phyloP scores from a whole-genome alignment of 208 protist genomes.

The Acanthamoeba healyi region DNA sequence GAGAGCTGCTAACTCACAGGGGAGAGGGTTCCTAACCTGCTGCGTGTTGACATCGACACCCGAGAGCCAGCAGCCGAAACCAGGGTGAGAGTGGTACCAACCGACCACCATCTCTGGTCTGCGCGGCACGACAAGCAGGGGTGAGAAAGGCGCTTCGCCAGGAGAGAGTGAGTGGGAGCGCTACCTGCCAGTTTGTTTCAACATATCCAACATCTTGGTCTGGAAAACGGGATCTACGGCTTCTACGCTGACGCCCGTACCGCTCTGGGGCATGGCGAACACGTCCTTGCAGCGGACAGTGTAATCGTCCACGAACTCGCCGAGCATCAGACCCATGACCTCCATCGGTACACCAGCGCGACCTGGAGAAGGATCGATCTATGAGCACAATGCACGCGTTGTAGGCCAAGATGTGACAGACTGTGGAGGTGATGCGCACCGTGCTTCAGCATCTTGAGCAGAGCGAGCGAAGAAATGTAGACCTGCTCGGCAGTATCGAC shows the following conservation, averaged over 20 bases:
- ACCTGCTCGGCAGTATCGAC: constrained; percentile 99
- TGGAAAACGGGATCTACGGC: constrained; percentile 99
- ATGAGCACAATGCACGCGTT: too few species aligned
- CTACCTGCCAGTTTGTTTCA: constrained; percentile 96
- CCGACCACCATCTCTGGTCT: constrained; percentile 99
- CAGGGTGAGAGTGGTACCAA: constrained; percentile 99
- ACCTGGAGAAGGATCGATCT: constrained; percentile 75
- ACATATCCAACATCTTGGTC: constrained; percentile 99
- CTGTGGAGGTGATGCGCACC: constrained; percentile 85
- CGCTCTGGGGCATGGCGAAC: constrained; percentile 99
- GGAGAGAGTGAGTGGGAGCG: background rate
- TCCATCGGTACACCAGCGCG: constrained; percentile 99
- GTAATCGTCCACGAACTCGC: constrained; percentile 99
- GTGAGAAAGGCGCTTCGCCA: background rate
- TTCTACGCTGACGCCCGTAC: constrained; percentile 98
- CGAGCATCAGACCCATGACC: constrained; percentile 99
- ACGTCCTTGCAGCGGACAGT: constrained; percentile 99
- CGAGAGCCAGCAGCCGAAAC: constrained; percentile 99
- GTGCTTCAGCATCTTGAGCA: constrained; percentile 99
- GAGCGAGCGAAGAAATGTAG: constrained; percentile 99
- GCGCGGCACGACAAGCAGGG: background rate
- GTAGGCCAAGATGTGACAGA: too few species aligned
- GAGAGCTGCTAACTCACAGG: background rate
- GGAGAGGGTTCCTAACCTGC: constrained; percentile 86
- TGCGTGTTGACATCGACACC: constrained; percentile 99